Evolutionary conservation across 1,139 yeast species (phyloP), one percentile per base, ranked within the genome.

Genomic region (Pichia cactophila): DNA sequence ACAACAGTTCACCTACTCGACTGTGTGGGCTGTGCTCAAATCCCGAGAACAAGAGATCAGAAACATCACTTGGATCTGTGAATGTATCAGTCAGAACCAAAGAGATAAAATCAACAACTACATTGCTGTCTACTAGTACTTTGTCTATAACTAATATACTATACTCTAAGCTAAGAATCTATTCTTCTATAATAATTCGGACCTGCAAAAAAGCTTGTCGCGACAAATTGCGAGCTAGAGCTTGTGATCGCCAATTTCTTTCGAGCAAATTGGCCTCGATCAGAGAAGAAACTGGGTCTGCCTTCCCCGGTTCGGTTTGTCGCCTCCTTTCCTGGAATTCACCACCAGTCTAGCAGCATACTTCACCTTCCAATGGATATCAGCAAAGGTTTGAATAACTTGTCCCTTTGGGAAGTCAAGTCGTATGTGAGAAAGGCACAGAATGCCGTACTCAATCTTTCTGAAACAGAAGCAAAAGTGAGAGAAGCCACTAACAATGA

Each of bases 401-500:
- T 90, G 62, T 81, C 88, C 50, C 74, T 92, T 55, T 92, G 92
- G 70, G 98, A 94, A 69, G 96, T 95, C 61, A 92, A 94, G 74
- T 94, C 96, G 42, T 90, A 92, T 64, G 97, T 92, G 53, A 87
- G 99, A 58, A 90, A 89, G 69, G 98, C 97, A 4, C 99, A 92
- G 66, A 92, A 92, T 72, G 96, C 88, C 41, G 96, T 95, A 58
- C 80, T 89, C 77, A 92, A 90, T 69, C 83, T 87, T 67, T 87
- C 96, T 12, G 97, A 88, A 57, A 89, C 87, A 84, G 98, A 92
- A 69, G 85, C 96, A 44, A 89, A 86, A 68, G 98, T 89, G 23
- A 81, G 98, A 55, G 97, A 92, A 67, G 97, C 97, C 44, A 92
- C 98, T 50, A 92, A 92, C 66, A 92, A 92, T 65, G 99, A 92